phyloP scores from a whole-genome alignment of 768 basidiomycete species.

The Gloeophyllum trabeum region DNA sequence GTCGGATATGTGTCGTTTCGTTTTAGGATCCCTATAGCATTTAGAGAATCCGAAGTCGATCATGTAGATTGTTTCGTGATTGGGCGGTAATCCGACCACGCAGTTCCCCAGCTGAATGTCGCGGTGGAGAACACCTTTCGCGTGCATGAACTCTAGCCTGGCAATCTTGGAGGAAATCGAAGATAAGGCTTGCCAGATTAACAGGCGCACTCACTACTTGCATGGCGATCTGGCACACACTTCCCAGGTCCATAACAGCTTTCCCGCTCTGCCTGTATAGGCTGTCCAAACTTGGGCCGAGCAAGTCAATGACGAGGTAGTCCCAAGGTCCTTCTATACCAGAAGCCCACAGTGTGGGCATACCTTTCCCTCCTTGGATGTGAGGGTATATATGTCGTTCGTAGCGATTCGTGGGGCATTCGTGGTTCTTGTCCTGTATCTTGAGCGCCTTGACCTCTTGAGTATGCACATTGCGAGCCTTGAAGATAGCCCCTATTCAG shows the following conservation, averaged over 20 bases:
- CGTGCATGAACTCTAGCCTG: conserved; percentile 69
- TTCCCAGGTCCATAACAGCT: conserved; percentile 55
- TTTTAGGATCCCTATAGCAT: conserved; percentile 55
- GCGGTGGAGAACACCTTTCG: conserved; percentile 59
- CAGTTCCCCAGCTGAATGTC: conserved; percentile 78
- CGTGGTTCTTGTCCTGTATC: conserved; percentile 55
- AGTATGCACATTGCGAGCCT: conserved; percentile 45
- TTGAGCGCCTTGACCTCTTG: conserved; percentile 61
- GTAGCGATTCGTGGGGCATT: conserved; percentile 68
- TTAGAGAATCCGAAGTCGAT: conserved; percentile 85
- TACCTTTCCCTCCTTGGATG: conserved; percentile 61
- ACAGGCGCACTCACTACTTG: conserved; percentile 46
- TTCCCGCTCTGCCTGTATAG: conserved; percentile 45
- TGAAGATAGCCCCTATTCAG: conserved; percentile 61
- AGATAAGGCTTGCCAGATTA: neutral
- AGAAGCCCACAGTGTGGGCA: conserved; percentile 61
- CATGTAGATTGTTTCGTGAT: conserved; percentile 60
- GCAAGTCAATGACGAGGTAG: conserved; percentile 61
- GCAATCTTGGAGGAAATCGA: conserved; percentile 34
- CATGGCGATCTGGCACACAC: conserved; percentile 64
- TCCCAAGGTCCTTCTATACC: conserved; percentile 19
- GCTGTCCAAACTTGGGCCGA: conserved; percentile 59
- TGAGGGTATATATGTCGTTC: conserved; percentile 60
- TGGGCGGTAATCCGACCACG: conserved; percentile 46
- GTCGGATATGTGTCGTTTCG: conserved; percentile 61